These are phyloP conservation scores for Fraxinus albicans DNA, from an alignment of 305 asterid species.

Conservation along the genomic window DNA sequence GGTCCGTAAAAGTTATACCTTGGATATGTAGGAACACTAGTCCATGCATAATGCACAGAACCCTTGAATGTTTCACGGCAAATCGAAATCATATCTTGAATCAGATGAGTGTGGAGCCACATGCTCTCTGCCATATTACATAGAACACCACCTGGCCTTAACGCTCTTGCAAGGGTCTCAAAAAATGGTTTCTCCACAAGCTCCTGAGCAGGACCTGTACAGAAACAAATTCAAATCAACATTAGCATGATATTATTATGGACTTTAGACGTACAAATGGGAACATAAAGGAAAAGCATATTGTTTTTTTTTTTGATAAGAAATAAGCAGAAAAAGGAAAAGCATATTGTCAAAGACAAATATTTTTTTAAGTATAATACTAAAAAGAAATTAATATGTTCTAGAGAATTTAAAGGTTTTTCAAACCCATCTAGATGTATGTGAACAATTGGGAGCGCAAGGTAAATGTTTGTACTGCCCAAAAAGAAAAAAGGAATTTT, in stretches of 20 bases:
- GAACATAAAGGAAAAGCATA: neutral
- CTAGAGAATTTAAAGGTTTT: neutral
- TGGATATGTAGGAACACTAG: conserved; percentile 95
- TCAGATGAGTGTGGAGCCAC: conserved; percentile 98
- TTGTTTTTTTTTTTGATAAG: too few relatives aligned
- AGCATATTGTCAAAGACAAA: neutral
- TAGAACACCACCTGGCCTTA: conserved; percentile 91
- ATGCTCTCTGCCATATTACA: conserved; percentile 98
- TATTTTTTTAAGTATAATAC: neutral
- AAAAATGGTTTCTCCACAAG: conserved; percentile 94
- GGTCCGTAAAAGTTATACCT: conserved; percentile 44
- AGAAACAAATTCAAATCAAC: conserved; percentile 6
- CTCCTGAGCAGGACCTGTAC: conserved; percentile 89
- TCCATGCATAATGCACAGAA: conserved; percentile 89
- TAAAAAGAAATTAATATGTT: neutral
- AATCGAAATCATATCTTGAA: conserved; percentile 77
- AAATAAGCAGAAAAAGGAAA: too few relatives aligned
- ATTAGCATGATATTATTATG: neutral
- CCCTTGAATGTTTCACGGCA: conserved; percentile 82
- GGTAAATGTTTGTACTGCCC: neutral
- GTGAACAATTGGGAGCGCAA: neutral
- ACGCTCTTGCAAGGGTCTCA: conserved; percentile 72
- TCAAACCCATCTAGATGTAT: neutral
- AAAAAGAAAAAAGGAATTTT: neutral
- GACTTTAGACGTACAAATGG: neutral